Evolutionary conservation across 2,329 filamentous ascomycete species (phyloP), one percentile per base, ranked within the genome.

Genomic region (Gnomoniopsis sp.): DNA sequence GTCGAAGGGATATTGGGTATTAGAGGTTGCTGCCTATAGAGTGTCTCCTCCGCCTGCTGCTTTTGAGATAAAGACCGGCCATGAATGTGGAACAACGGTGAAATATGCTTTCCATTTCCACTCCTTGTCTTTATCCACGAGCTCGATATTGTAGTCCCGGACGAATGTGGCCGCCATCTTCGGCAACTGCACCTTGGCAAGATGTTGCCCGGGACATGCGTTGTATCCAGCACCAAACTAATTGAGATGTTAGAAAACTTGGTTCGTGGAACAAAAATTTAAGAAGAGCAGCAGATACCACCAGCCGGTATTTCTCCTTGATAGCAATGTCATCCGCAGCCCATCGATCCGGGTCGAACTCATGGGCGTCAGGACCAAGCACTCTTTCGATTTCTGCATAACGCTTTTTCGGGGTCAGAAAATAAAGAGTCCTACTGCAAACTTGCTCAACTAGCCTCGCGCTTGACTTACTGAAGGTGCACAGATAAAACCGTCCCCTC

Each of bases 41-140:
- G 8, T 30, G 8, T 4, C 26, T 30, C 26, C 26, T 8, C 4
- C 8, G 26, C 26, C 8, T 30, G 4, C 26, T 8, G 26, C 26
- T 43, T 19, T 43, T 43, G 14, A 19, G 15, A 67, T 49, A 49
- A 62, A 64, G 10, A 63, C 63, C 7, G 66, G 65, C 65, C 66
- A 69, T 12, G 58, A 55, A 22, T 66, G 60, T 3, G 67, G 66
- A 12, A 67, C 63, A 1, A 64, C 57, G 6, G 62, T 66, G 46
- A 70, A 66, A 23, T 66, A 67, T 1, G 66, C 65, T 55, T 66
- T 65, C 47, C 61, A 69, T 17, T 52, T 62, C 68, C 68, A 70
- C 48, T 67, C 57, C 38, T 66, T 60, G 8, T 55, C 36, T 33
- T 57, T 53, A 30, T 69, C 54, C 11, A 65, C 65, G 55, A 65